These are phyloP conservation scores for Suhomyces chickasaworum DNA, from an alignment of 1,139 yeast genomes.

Conservation along the genomic window DNA sequence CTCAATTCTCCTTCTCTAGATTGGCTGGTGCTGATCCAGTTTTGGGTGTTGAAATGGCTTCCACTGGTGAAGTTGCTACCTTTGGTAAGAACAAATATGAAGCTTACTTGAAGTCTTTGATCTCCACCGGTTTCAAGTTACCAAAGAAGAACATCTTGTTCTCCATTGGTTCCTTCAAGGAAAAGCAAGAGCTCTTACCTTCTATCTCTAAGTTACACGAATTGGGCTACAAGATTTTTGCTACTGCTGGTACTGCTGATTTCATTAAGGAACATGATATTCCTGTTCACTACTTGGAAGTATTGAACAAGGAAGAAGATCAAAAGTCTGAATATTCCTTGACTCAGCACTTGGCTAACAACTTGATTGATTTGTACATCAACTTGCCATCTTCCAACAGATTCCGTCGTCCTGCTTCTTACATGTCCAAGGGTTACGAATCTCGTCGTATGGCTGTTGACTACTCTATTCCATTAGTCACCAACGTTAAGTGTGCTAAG, in stretches of 20 bases:
- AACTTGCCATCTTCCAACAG: constrained; percentile 96
- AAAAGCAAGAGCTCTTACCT: constrained; percentile 90
- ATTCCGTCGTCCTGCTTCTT: constrained; percentile 98
- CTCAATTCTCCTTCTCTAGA: constrained; percentile 97
- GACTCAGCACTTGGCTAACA: constrained; percentile 94
- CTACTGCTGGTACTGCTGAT: constrained; percentile 99
- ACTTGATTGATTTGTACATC: constrained; percentile 93
- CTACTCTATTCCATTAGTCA: constrained; percentile 94
- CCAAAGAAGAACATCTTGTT: constrained; percentile 94
- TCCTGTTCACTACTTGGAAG: constrained; percentile 94
- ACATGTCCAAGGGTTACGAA: constrained; percentile 95
- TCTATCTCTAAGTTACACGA: constrained; percentile 78
- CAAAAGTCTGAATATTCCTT: constrained; percentile 93
- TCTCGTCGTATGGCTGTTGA: constrained; percentile 99
- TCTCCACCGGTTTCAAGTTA: constrained; percentile 92
- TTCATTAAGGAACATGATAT: constrained; percentile 92
- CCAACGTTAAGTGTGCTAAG: constrained; percentile 97
- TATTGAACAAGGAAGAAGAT: constrained; percentile 69
- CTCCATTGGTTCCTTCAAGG: constrained; percentile 97
- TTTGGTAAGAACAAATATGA: constrained; percentile 96
- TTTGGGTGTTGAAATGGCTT: constrained; percentile 98
- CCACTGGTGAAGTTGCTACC: constrained; percentile 98
- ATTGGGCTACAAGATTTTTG: constrained; percentile 87
- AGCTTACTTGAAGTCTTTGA: constrained; percentile 91
- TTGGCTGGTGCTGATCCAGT: constrained; percentile 99